Evolutionary conservation across 352 stramenopile genomes (phyloP), one percentile per base, ranked within the genome.

Genomic region (Pythium apleroticum): DNA sequence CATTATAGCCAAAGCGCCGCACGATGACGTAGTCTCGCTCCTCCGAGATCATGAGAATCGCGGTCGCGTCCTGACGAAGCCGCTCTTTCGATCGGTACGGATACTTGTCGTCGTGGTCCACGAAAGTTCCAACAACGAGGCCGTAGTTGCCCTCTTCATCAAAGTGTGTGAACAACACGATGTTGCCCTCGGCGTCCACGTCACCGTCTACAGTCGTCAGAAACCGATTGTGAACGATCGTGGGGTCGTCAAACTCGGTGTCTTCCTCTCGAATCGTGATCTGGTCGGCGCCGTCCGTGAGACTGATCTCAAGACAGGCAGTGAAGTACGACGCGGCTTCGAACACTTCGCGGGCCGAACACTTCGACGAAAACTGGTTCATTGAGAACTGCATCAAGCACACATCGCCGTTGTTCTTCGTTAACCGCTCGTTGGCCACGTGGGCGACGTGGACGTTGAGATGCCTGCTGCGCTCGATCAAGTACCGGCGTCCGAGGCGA

Each of bases 401-500:
- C 24, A 70, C 80, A 35, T 86, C 74, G 2, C 76, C 77, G 10
- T 20, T 22, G 12, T 75, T 68, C 22, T 68, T 78, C 48, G 78
- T 61, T 46, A 84, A 88, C 22, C 74, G 71, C 22, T 76, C 76
- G 53, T 65, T 74, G 17, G 76, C 67, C 1, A 59, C 52, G 54
- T 77, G 77, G 11, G 73, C 67, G 9, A 71, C 69, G 5, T 66
- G 66, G 6, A 73, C 54, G 9, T 77, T 72, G 25, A 83, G 57
- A 39, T 85, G 81, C 22, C 71, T 73, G 25, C 70, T 78, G 17
- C 79, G 77, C 39, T 76, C 74, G 15, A 74, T 65, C 45, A 86
- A 33, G 20, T 81, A 71, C 28, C 72, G 71, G 11, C 39, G 53
- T 14, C 77, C 77, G 30, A 81, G 57, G 20, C 55, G 68, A 6